Evolutionary conservation across 2,329 filamentous ascomycete species (phyloP).

Genomic region (Paracamarosporium sp.): DNA sequence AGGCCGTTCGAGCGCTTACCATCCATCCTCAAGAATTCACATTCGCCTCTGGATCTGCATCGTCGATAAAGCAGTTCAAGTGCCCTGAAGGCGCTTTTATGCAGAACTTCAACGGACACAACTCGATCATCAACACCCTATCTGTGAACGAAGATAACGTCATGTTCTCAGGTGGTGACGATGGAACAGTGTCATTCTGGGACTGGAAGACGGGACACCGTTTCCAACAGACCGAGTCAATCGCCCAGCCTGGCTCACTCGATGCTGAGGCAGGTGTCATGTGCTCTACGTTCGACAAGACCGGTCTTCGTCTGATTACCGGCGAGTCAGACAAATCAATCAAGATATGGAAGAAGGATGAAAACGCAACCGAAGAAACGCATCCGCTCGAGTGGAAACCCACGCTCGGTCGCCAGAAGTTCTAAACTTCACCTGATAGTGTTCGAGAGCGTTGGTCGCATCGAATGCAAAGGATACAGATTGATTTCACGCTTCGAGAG

Average conservation of each 20-base stretch:
- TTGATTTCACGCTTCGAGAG: background rate
- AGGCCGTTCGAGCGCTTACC: slow-evolving; percentile 85
- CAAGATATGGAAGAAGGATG: slow-evolving; percentile 97
- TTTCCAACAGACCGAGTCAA: slow-evolving; percentile 89
- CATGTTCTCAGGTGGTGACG: slow-evolving; percentile 92
- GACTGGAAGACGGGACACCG: slow-evolving; percentile 97
- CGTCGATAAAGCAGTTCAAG: slow-evolving; percentile 99
- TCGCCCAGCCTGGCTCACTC: slow-evolving; percentile 90
- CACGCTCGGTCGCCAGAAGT: slow-evolving; percentile 78
- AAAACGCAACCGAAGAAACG: slow-evolving; percentile 85
- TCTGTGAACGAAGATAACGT: slow-evolving; percentile 95
- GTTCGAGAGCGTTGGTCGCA: background rate
- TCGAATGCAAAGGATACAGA: background rate
- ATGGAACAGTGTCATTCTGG: slow-evolving; percentile 97
- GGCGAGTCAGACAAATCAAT: slow-evolving; percentile 93
- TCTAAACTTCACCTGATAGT: slow-evolving; percentile 15
- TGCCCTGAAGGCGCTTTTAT: slow-evolving; percentile 98
- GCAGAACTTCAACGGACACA: slow-evolving; percentile 98
- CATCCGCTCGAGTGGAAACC: slow-evolving; percentile 95
- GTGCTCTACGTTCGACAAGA: slow-evolving; percentile 90
- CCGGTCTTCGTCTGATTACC: slow-evolving; percentile 86
- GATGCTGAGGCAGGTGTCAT: slow-evolving; percentile 96
- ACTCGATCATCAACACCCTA: slow-evolving; percentile 93
- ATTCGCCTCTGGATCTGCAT: slow-evolving; percentile 89
- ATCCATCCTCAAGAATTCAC: slow-evolving; percentile 94